These are phyloP conservation scores for Verticillium klebahnii DNA, from an alignment of 2,329 filamentous ascomycete genomes.

Conservation along the genomic window DNA sequence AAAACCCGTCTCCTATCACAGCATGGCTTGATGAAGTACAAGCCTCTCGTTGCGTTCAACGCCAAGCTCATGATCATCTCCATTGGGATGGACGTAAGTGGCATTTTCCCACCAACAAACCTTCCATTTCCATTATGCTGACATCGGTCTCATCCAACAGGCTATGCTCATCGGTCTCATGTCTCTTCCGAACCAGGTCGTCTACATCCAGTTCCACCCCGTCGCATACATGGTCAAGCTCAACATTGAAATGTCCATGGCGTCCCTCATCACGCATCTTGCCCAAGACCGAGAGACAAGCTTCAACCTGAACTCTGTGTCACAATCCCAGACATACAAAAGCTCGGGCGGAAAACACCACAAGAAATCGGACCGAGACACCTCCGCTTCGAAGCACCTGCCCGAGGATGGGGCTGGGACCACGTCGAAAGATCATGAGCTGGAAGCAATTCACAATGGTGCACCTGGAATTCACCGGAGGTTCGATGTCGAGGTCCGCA, in stretches of 20 bases:
- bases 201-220: constrained; percentile 47
- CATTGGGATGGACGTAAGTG: constrained; percentile 41
- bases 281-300: constrained; percentile 8
- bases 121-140: not conserved
- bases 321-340: constrained; percentile 1
- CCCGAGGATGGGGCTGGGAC: constrained; percentile 1
- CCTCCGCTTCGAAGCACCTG: not conserved
- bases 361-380: not conserved
- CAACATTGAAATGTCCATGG: constrained; percentile 51
- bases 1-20: constrained; percentile 41
- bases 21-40: constrained; percentile 43
- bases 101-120: no score
- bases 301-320: constrained; percentile 7
- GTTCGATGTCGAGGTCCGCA: constrained; percentile 5
- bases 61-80: constrained; percentile 44
- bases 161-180: constrained; percentile 27
- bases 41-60: constrained; percentile 44
- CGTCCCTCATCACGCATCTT: constrained; percentile 39
- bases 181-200: constrained; percentile 25
- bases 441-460: not conserved
- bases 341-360: not conserved
- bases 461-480: constrained; percentile 1
- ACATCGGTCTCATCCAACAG: not conserved
- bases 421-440: not conserved
- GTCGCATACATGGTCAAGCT: constrained; percentile 49